phyloP scores from a whole-genome alignment of 352 stramenopile species.

The Pythium biforme region DNA sequence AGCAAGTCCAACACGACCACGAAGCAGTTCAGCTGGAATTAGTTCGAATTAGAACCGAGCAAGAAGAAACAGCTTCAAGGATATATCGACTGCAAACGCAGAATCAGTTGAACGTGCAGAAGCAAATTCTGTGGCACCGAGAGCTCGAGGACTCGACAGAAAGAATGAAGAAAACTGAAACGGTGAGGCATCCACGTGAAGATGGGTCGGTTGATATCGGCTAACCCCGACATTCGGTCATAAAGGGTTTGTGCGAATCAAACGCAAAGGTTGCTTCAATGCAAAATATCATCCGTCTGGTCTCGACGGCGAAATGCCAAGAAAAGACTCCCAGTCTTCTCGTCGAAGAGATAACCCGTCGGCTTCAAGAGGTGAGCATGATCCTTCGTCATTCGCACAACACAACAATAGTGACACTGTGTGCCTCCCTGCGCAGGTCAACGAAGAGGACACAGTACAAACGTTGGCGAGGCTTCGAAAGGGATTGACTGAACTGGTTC shows the following conservation, averaged over 20 bases:
- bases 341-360: not conserved
- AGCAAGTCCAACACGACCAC: not conserved
- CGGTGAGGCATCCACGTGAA: not conserved
- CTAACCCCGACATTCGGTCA: not conserved
- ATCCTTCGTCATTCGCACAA: not conserved
- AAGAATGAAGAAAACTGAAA: not conserved
- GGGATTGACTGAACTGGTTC: not conserved
- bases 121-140: not conserved
- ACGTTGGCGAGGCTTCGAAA: not conserved
- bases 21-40: constrained; percentile 18
- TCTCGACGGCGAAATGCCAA: not conserved
- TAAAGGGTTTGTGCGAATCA: not conserved
- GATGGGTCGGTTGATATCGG: not conserved
- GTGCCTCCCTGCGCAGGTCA: not conserved
- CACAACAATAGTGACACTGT: no score
- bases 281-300: not conserved
- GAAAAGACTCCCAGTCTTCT: not conserved
- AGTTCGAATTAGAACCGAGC: constrained; percentile 6
- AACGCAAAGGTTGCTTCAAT: not conserved
- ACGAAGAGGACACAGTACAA: not conserved
- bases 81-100: not conserved
- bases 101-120: not conserved
- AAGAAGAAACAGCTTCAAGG: constrained; percentile 9
- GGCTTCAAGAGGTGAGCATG: constrained; percentile 1
- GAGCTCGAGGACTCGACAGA: not conserved